Evolutionary conservation across 768 basidiomycete genomes (phyloP).

Genomic region (Chalciporus piperatus): DNA sequence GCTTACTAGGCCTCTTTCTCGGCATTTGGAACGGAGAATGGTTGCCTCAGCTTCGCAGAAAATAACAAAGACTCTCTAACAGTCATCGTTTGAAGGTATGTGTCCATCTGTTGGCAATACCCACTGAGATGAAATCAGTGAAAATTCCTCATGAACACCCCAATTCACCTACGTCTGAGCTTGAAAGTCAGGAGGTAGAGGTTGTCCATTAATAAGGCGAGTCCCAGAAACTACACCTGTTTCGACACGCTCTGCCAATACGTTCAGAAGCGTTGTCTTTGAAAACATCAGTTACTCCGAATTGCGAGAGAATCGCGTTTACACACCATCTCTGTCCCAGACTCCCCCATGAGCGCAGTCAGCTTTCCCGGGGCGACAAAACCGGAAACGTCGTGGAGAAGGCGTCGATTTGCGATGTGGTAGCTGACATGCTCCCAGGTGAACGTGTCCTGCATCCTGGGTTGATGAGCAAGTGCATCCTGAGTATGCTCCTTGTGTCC

Average conservation of each 20-base stretch:
- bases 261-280: conserved; percentile 51
- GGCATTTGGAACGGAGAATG: conserved; percentile 51
- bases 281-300: neutral
- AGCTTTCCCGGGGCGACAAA: conserved; percentile 80
- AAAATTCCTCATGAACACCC: too few relatives aligned
- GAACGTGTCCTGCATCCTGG: conserved; percentile 49
- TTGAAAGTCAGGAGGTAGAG: conserved; percentile 47
- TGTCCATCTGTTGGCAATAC: conserved; percentile 86
- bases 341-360: conserved; percentile 75
- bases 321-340: conserved; percentile 39
- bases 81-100: conserved; percentile 70
- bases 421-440: conserved; percentile 78
- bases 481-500: conserved; percentile 14
- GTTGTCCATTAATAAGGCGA: conserved; percentile 44
- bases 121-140: conserved; percentile 32
- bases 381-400: conserved; percentile 74
- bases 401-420: conserved; percentile 52
- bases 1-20: conserved; percentile 55
- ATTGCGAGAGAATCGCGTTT: conserved; percentile 26
- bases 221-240: conserved; percentile 40
- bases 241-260: conserved; percentile 38
- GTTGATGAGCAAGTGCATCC: too few relatives aligned
- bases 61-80: conserved; percentile 79
- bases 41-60: conserved; percentile 80
- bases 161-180: conserved; percentile 44